Conservation (phyloP, 2,329 filamentous ascomycete genomes). For the Geoglossum cookeanum region DNA sequence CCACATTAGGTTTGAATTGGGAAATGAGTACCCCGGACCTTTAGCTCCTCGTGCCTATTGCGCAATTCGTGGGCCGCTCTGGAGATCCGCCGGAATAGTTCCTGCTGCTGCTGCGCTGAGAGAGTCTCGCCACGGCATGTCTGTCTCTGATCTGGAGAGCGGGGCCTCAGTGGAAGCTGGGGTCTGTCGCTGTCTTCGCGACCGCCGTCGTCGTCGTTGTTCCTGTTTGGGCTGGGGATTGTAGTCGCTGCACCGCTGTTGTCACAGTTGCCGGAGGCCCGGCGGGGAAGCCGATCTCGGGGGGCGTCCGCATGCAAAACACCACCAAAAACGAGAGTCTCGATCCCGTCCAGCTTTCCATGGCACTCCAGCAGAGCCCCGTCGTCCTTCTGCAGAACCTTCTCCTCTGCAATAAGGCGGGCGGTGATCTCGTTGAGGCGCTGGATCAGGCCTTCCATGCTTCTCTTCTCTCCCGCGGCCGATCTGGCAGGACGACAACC, state of each 20-base stretch:
- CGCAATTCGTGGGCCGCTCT: background rate
- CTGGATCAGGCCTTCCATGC: background rate
- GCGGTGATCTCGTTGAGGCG: conserved; percentile 2
- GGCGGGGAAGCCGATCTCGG: background rate
- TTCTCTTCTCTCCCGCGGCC: background rate
- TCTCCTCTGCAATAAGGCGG: conserved; percentile 1
- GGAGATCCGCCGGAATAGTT: background rate
- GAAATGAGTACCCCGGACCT: background rate
- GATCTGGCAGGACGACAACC: background rate
- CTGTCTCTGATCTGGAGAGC: background rate
- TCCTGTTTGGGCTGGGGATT: background rate
- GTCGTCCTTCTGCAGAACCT: background rate
- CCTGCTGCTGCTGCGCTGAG: background rate
- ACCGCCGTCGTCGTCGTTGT: background rate
- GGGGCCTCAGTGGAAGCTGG: background rate
- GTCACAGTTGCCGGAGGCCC: background rate
- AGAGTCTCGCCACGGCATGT: background rate
- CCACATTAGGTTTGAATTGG: background rate
- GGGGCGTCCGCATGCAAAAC: background rate
- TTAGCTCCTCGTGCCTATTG: background rate
- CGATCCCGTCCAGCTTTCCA: background rate
- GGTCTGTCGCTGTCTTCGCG: background rate
- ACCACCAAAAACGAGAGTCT: background rate
- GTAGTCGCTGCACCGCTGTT: background rate
- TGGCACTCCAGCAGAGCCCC: background rate